Conservation (phyloP, 2,329 filamentous ascomycete species). For the Orbilia oligospora region DNA sequence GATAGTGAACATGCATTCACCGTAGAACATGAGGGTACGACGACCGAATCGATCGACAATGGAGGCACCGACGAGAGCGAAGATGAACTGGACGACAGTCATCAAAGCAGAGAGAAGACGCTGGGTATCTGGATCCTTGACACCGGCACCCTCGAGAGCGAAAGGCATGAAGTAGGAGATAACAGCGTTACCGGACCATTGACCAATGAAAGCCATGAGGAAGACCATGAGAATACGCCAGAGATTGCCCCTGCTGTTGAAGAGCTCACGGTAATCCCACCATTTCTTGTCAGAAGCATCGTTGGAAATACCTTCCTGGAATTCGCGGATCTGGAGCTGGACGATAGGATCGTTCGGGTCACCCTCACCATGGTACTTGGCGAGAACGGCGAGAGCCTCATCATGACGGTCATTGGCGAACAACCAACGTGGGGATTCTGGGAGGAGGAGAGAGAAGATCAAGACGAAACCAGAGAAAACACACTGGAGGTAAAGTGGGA, state of each 20-base stretch:
- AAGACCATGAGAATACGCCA: slow-evolving; percentile 71
- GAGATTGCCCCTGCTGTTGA: slow-evolving; percentile 72
- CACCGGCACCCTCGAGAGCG: slow-evolving; percentile 71
- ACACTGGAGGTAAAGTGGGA: slow-evolving; percentile 71
- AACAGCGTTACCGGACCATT: slow-evolving; percentile 72
- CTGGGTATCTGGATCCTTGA: slow-evolving; percentile 69
- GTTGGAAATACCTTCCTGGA: slow-evolving; percentile 69
- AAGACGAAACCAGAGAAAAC: slow-evolving; percentile 70
- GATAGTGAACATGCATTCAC: slow-evolving; percentile 68
- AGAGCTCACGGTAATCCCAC: slow-evolving; percentile 72
- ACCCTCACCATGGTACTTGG: slow-evolving; percentile 69
- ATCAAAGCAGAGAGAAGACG: slow-evolving; percentile 71
- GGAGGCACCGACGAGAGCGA: slow-evolving; percentile 66
- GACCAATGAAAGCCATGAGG: slow-evolving; percentile 73
- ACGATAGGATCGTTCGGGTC: slow-evolving; percentile 71
- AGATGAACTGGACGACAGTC: slow-evolving; percentile 64
- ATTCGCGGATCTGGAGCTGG: slow-evolving; percentile 69
- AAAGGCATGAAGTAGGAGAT: slow-evolving; percentile 73
- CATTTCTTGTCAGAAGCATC: slow-evolving; percentile 70
- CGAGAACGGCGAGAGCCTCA: slow-evolving; percentile 68
- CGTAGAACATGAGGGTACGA: slow-evolving; percentile 69
- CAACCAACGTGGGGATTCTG: slow-evolving; percentile 68
- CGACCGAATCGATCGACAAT: slow-evolving; percentile 64
- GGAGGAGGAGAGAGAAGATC: slow-evolving; percentile 67
- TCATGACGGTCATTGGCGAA: slow-evolving; percentile 70